These are phyloP conservation scores for Plasmopara viticola DNA, from an alignment of 352 stramenopile genomes.

Conservation along the genomic window DNA sequence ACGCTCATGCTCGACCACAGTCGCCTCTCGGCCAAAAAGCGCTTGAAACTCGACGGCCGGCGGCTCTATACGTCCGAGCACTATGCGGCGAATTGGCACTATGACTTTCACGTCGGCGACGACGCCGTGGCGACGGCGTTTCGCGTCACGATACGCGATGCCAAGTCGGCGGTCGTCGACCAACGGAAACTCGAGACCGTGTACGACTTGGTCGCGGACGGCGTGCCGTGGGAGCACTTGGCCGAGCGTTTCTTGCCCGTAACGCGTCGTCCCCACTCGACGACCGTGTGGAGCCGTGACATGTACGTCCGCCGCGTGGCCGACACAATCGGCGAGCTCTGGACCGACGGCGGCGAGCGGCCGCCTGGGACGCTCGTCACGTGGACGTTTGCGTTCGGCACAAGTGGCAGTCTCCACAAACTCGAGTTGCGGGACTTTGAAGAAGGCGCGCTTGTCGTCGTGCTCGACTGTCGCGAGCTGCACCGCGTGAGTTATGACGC, in stretches of 20 bases:
- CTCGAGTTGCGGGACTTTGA: conserved; percentile 67
- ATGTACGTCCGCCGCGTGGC: conserved; percentile 70
- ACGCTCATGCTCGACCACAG: conserved; percentile 83
- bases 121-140: conserved; percentile 32
- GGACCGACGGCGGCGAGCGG: conserved; percentile 35
- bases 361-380: conserved; percentile 39
- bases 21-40: conserved; percentile 78
- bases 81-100: conserved; percentile 66
- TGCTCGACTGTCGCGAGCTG: conserved; percentile 64
- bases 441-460: conserved; percentile 70
- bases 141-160: conserved; percentile 64
- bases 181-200: conserved; percentile 58
- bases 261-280: conserved; percentile 22
- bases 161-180: conserved; percentile 65
- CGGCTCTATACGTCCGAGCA: conserved; percentile 66
- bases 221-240: conserved; percentile 59
- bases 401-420: conserved; percentile 69
- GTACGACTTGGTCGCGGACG: conserved; percentile 67
- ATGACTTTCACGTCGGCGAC: conserved; percentile 62
- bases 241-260: conserved; percentile 42
- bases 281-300: conserved; percentile 70
- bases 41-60: conserved; percentile 70
- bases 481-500: conserved; percentile 53
- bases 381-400: conserved; percentile 82
- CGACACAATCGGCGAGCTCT: conserved; percentile 37